These are phyloP conservation scores for Coemansia sp. DNA, from an alignment of 192 early-diverging fungal species.

Conservation along the genomic window DNA sequence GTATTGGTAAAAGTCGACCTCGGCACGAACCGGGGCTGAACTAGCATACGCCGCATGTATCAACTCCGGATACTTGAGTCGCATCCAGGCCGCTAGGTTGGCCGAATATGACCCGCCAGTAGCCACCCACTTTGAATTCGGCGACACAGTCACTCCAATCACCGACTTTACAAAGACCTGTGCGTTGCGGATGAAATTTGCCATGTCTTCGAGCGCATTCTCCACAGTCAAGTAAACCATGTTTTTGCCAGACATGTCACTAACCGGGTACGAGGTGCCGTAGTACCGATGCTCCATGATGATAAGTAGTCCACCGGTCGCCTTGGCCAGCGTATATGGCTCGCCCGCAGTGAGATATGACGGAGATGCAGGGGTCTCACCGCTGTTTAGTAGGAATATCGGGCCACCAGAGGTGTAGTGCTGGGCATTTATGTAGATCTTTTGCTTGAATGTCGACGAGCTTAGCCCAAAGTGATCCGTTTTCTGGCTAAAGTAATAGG, in stretches of 20 bases:
- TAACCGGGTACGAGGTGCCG: constrained; percentile 58
- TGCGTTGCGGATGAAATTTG: constrained; percentile 49
- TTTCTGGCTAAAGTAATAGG: constrained; percentile 46
- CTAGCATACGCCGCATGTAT: constrained; percentile 71
- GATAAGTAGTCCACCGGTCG: constrained; percentile 58
- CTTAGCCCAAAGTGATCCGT: constrained; percentile 41
- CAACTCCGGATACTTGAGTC: constrained; percentile 63
- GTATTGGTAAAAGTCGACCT: constrained; percentile 66
- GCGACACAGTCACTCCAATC: constrained; percentile 35
- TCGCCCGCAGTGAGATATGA: constrained; percentile 42
- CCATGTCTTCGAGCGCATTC: constrained; percentile 52
- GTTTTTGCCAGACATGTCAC: constrained; percentile 46
- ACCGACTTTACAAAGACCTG: constrained; percentile 20
- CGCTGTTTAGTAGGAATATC: constrained; percentile 48
- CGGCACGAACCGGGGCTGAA: constrained; percentile 70
- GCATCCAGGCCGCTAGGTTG: constrained; percentile 75
- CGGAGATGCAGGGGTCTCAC: constrained; percentile 50
- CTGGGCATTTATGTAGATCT: constrained; percentile 39
- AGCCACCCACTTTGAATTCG: constrained; percentile 60
- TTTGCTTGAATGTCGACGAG: constrained; percentile 46
- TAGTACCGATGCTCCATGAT: constrained; percentile 70
- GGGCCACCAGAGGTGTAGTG: constrained; percentile 46
- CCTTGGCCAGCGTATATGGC: constrained; percentile 56
- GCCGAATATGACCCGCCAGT: constrained; percentile 79
- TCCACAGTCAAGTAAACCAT: constrained; percentile 53